These are phyloP conservation scores for Hibiscus tridactylites DNA, from an alignment of 345 rosid genomes.

Conservation along the genomic window DNA sequence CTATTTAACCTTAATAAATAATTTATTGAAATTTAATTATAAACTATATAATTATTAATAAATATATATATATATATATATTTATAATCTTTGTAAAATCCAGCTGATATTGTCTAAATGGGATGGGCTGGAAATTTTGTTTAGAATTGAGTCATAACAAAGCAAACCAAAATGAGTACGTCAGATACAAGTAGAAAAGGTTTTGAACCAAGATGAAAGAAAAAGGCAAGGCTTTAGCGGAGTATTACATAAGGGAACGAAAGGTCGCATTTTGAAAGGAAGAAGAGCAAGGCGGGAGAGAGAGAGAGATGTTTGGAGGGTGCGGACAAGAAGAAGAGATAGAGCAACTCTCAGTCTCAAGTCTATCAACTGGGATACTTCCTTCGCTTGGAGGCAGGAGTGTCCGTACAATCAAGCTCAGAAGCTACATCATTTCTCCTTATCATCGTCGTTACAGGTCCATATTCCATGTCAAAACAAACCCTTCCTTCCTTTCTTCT, in stretches of 20 bases:
- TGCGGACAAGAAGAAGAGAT: conserved; percentile 52
- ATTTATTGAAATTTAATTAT: no score
- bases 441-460: conserved; percentile 81
- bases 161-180: neutral
- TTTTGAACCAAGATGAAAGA: neutral
- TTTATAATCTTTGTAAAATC: no score
- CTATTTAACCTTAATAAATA: no score
- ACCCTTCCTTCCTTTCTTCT: neutral
- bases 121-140: no score
- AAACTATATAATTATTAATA: no score
- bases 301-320: conserved; percentile 27
- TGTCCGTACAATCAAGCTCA: conserved; percentile 61
- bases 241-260: neutral
- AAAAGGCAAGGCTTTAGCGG: neutral
- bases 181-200: neutral
- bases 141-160: no score
- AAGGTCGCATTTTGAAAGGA: neutral
- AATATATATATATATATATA: no score
- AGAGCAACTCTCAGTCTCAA: conserved; percentile 47
- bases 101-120: no score
- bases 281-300: neutral
- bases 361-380: conserved; percentile 70
- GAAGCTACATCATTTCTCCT: conserved; percentile 54
- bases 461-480: neutral
- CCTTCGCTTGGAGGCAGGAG: conserved; percentile 92